Base-by-base conservation (phyloP, 164 flowering plant genomes). In the Piper betle region DNA sequence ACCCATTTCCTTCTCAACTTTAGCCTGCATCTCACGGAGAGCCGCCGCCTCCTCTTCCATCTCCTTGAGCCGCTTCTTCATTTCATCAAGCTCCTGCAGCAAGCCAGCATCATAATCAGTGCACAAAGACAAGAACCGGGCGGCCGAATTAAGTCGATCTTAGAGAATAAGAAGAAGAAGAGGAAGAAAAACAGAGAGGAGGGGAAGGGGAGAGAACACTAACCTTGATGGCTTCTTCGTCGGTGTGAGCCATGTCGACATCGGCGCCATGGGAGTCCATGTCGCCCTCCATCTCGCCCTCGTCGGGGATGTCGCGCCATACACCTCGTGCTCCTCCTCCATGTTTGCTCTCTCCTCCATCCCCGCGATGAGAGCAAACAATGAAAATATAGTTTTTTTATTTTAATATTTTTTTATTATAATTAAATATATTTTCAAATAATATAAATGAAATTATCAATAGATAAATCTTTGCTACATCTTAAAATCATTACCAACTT, bases 1-100 rank as follows among this genome's bases (percentile, higher is more conserved):
- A 25, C 74, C 74, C 77, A 71, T 74, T 60, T 74, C 77, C 60
- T 71, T 74, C 63, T 68, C 74, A 42, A 74, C 72, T 61, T 71
- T 74, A 33, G 72, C 72, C 62, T 74, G 77, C 72, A 74, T 74
- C 62, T 74, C 74, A 20, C 77, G 69, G 12, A 74, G 62, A 41
- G 77, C 74, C 1, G 67, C 54, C 1, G 70, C 77, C 59, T 68
- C 77, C 10, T 74, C 72, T 41, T 71, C 74, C 66, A 74, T 74
- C 65, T 74, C 74, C 67, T 65, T 71, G 57, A 74, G 43, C 61
- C 77, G 65, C 61, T 71, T 71, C 62, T 74, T 74, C 77, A 74
- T 71, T 48, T 68, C 72, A 20, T 71, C 74, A 60, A 74, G 56
- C 39, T 74, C 71, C 72, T 74, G 72, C 2, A 62, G 37, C 25